Evolutionary conservation across 83 land plant genomes (phyloP), one percentile per base, ranked within the genome.

Genomic region (Larix sibirica): DNA sequence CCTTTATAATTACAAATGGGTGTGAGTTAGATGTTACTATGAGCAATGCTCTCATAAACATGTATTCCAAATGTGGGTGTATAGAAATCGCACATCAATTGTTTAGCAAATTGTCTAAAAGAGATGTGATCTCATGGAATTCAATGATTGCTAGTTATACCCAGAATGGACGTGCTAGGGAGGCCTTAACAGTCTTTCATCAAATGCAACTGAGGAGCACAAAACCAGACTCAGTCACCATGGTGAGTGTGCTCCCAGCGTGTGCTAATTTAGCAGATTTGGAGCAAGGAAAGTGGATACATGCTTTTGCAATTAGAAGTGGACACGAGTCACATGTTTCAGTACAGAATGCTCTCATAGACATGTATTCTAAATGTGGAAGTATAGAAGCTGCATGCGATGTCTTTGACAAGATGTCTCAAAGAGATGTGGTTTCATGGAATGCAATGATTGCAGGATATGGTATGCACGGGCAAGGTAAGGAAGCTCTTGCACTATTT

Each of bases 361-460:
- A 87, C 76, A 87, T 90, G 92, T 90, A 90, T 65, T 78, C 88
- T 20, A 90, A 90, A 73, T 90, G 92, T 86, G 92, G 92, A 8
- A 85, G 61, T 26, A 84, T 84, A 84, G 83, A 82, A 13, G 70
- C 42, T 64, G 88, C 90, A 18, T 16, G 24, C 65, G 2, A 47
- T 13, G 83, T 86, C 10, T 90, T 90, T 65, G 20, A 64, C 0
- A 20, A 54, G 6, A 82, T 86, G 86, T 24, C 63, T 2, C 81
- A 81, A 33, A 82, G 80, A 6, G 78, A 84, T 6, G 83, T 83
- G 3, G 81, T 90, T n/a, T 82, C 90, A 14, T 90, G 92, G 92
- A 88, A 89, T 18, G 83, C 92, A 6, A 80, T 88, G 88, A 86
- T 90, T 20, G 83, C 86, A 86, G 92, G 88, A 20, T 90, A 65